A percentile compares a stretch with the other conserved stretches of the same genome.
Conservation (phyloP, 257 asterid species). For the Verbena officinalis region DNA sequence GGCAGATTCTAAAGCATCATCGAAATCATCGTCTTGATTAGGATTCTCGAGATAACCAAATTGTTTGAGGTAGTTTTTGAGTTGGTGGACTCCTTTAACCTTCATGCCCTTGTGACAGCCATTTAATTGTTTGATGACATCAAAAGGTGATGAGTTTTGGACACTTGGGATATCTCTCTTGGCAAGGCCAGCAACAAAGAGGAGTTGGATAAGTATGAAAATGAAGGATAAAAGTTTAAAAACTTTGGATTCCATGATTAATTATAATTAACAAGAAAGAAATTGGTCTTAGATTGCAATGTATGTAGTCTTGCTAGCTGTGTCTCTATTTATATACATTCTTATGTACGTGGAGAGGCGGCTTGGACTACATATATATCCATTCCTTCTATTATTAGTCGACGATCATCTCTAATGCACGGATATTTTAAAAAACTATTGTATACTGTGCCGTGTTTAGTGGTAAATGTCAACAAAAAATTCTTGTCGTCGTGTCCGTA, state of each 20-base stretch:
- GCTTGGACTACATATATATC: no score
- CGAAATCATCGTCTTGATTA: slow-evolving; percentile 26
- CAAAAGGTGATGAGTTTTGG: slow-evolving; percentile 31
- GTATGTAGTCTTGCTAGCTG: background rate
- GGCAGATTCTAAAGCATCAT: slow-evolving; percentile 35
- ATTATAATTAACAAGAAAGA: background rate
- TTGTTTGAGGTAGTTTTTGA: slow-evolving; percentile 32
- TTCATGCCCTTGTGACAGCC: slow-evolving; percentile 34
- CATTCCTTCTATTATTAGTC: no score
- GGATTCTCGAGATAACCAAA: slow-evolving; percentile 38
- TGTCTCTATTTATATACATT: slow-evolving; percentile 1
- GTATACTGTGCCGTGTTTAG: no score
- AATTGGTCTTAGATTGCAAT: background rate
- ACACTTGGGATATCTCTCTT: slow-evolving; percentile 8
- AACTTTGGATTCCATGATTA: slow-evolving; percentile 27
- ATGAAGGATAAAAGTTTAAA: slow-evolving; percentile 3
- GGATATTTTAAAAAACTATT: no score
- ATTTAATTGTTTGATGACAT: slow-evolving; percentile 32
- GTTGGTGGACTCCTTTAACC: slow-evolving; percentile 13
- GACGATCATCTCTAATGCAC: no score
- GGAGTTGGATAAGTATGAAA: slow-evolving; percentile 10
- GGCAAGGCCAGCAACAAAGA: slow-evolving; percentile 15
- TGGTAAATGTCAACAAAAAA: no score
- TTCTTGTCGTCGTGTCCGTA: no score
- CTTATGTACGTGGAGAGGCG: no score